Conservation (phyloP, 2,329 filamentous ascomycete genomes). For the Cylindrodendrum hubeiense region DNA sequence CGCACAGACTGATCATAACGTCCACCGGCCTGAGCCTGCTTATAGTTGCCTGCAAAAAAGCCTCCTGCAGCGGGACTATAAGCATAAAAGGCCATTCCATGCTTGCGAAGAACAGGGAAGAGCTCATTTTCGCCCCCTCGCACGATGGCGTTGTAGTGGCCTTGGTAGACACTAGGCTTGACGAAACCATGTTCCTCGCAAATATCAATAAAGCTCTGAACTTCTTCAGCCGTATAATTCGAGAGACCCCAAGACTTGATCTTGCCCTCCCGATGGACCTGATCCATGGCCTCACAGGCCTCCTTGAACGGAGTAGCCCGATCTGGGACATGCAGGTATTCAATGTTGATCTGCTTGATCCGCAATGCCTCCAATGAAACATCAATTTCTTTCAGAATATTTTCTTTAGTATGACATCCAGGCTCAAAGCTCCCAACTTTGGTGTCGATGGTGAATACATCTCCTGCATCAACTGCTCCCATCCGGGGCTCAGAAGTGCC, state of each 20-base stretch:
- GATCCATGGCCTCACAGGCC: slow-evolving; percentile 75
- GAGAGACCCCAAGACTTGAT: slow-evolving; percentile 78
- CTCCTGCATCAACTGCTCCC: no score
- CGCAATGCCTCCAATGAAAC: no score
- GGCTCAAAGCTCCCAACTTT: no score
- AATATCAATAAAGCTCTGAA: slow-evolving; percentile 78
- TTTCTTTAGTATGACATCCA: no score
- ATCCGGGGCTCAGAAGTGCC: no score
- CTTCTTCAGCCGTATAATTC: slow-evolving; percentile 82
- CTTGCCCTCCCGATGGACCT: slow-evolving; percentile 77
- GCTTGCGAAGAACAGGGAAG: slow-evolving; percentile 73
- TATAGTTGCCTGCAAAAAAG: slow-evolving; percentile 73
- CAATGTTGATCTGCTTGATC: no score
- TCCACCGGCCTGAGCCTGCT: no score
- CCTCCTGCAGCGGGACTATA: slow-evolving; percentile 82
- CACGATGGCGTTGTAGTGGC: slow-evolving; percentile 67
- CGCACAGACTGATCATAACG: no score
- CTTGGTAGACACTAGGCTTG: slow-evolving; percentile 79
- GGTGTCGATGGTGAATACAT: no score
- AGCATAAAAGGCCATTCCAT: slow-evolving; percentile 76
- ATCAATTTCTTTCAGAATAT: no score
- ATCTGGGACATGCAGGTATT: slow-evolving; percentile 65
- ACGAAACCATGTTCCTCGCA: slow-evolving; percentile 78
- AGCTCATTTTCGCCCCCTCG: slow-evolving; percentile 75
- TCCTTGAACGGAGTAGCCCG: slow-evolving; percentile 74